A percentile compares a stretch with the other conserved stretches of the same genome.
Evolutionary conservation across 225 moss, liverwort and hornwort genomes (phyloP).

Genomic region (Pseudoscleropodium purum): DNA sequence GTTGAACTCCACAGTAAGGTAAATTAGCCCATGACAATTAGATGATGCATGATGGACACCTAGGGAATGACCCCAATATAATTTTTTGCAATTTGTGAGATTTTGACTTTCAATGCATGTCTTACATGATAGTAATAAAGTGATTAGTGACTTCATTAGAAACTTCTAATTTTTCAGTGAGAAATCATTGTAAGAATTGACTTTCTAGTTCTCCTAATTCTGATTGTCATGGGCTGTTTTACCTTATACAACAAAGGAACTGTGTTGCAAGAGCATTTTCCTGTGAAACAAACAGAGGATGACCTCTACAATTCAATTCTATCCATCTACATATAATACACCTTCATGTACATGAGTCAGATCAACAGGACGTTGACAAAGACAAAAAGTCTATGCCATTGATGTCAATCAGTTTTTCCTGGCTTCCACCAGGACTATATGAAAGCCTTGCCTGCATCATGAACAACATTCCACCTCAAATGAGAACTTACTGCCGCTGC

Average conservation of each 20-base stretch:
- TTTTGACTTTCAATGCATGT: too few relatives aligned
- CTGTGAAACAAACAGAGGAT: background rate
- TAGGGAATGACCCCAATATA: too few relatives aligned
- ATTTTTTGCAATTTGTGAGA: too few relatives aligned
- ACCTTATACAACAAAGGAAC: background rate
- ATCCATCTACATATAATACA: background rate
- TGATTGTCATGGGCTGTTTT: too few relatives aligned
- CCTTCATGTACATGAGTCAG: background rate
- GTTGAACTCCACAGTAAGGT: too few relatives aligned
- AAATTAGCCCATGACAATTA: too few relatives aligned
- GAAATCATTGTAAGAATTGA: too few relatives aligned
- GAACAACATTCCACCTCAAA: background rate
- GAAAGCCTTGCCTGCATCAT: conserved; percentile 38
- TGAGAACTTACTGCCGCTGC: background rate
- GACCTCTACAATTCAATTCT: background rate
- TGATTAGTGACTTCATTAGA: too few relatives aligned
- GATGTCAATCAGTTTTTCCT: conserved; percentile 29
- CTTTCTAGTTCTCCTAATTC: too few relatives aligned
- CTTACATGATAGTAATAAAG: too few relatives aligned
- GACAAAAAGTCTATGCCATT: background rate
- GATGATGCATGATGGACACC: too few relatives aligned
- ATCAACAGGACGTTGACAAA: background rate
- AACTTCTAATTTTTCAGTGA: too few relatives aligned
- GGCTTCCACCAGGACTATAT: conserved; percentile 35
- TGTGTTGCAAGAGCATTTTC: background rate